Evolutionary conservation across 2,329 filamentous ascomycete species (phyloP).

Genomic region (Acrocalymma vagum): DNA sequence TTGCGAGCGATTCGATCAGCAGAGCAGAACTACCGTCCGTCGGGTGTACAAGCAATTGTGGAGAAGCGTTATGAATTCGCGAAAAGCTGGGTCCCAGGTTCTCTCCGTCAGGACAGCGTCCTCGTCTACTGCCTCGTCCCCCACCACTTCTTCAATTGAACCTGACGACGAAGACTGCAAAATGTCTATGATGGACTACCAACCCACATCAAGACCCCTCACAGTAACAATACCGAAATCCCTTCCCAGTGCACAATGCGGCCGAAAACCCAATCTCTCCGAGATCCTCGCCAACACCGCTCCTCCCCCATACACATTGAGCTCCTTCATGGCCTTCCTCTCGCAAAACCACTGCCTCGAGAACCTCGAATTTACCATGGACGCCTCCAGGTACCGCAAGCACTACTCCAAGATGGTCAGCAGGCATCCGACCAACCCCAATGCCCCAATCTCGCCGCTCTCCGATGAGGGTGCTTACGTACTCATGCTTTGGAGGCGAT

Average conservation of each 20-base stretch:
- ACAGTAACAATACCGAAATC: conserved; percentile 59
- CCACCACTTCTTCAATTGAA: conserved; percentile 38
- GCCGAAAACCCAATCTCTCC: conserved; percentile 75
- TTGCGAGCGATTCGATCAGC: conserved; percentile 43
- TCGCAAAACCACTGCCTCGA: conserved; percentile 98
- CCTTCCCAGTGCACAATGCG: conserved; percentile 59
- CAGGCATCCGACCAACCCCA: conserved; percentile 53
- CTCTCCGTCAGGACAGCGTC: conserved; percentile 42
- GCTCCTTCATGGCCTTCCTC: conserved; percentile 94
- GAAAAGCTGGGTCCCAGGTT: conserved; percentile 35
- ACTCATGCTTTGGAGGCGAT: conserved; percentile 82
- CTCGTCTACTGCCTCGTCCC: conserved; percentile 43
- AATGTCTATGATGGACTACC: conserved; percentile 58
- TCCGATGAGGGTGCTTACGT: conserved; percentile 72
- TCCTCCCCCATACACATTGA: conserved; percentile 86
- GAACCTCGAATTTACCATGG: conserved; percentile 95
- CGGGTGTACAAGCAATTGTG: conserved; percentile 48
- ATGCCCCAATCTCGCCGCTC: conserved; percentile 61
- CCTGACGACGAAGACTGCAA: conserved; percentile 57
- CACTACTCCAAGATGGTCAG: conserved; percentile 69
- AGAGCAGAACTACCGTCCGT: conserved; percentile 41
- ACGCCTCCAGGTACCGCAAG: conserved; percentile 84
- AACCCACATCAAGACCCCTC: conserved; percentile 53
- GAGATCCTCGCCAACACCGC: conserved; percentile 90
- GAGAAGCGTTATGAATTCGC: conserved; percentile 47